A percentile compares a stretch with the other conserved stretches of the same genome.
Evolutionary conservation across 2,329 filamentous ascomycete genomes (phyloP).

Genomic region (Fusarium circinatum): DNA sequence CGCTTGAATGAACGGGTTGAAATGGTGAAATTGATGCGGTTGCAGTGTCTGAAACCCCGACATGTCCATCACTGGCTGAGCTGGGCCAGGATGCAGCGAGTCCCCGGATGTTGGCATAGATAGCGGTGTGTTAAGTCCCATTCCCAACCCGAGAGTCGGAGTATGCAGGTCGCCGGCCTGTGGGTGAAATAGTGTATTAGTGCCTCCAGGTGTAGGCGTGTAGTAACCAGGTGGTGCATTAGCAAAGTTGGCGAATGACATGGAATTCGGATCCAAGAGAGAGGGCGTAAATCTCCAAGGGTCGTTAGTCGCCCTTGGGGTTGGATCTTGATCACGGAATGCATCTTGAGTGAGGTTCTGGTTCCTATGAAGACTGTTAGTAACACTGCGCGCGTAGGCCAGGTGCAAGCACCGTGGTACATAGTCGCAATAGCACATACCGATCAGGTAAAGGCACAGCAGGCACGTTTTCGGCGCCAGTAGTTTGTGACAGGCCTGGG

Average conservation of each 20-base stretch:
- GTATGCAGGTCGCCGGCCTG: constrained; percentile 91
- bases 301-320: constrained; percentile 81
- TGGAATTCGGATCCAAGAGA: constrained; percentile 85
- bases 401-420: background rate
- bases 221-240: constrained; percentile 87
- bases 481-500: constrained; percentile 51
- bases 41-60: constrained; percentile 72
- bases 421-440: constrained; percentile 31
- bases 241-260: constrained; percentile 81
- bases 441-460: constrained; percentile 41
- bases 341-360: constrained; percentile 43
- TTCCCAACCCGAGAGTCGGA: constrained; percentile 76
- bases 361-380: constrained; percentile 35
- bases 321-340: constrained; percentile 80
- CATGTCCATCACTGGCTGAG: constrained; percentile 67
- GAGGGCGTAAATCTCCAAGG: constrained; percentile 90
- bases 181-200: constrained; percentile 81
- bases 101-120: constrained; percentile 79
- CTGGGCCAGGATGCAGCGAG: constrained; percentile 67
- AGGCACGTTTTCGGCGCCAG: constrained; percentile 45
- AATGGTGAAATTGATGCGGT: constrained; percentile 71
- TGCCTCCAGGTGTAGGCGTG: constrained; percentile 84
- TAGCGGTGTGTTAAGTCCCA: constrained; percentile 83
- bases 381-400: background rate
- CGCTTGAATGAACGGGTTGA: constrained; percentile 76